phyloP scores from a whole-genome alignment of 352 stramenopile species.

The Pythium insidiosum region DNA sequence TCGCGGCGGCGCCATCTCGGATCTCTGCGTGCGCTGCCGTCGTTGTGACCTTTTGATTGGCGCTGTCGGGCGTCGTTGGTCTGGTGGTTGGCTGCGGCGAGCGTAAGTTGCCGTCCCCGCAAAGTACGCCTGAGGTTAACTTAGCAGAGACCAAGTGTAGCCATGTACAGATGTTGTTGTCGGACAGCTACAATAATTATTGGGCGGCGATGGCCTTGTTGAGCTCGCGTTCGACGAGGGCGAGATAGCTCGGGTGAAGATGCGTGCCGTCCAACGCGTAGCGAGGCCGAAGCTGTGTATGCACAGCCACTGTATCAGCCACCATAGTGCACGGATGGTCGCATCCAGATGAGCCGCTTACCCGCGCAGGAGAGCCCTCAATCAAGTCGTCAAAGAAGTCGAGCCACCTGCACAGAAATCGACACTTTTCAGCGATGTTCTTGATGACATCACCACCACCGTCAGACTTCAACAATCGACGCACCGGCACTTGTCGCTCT shows the following conservation, averaged over 20 bases:
- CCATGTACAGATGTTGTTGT: too few species aligned
- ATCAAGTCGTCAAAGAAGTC: constrained; percentile 86
- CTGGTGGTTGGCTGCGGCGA: constrained; percentile 8
- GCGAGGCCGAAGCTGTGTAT: constrained; percentile 30
- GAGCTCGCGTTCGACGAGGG: constrained; percentile 26
- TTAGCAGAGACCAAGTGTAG: too few species aligned
- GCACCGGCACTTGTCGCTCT: constrained; percentile 36
- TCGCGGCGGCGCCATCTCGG: not conserved
- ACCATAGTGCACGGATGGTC: too few species aligned
- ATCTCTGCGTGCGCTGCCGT: not conserved
- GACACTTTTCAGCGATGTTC: not conserved
- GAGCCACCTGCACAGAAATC: constrained; percentile 50
- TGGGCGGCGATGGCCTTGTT: not conserved
- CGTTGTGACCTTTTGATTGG: constrained; percentile 18
- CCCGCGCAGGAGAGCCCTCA: constrained; percentile 29
- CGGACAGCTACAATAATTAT: not conserved
- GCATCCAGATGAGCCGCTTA: too few species aligned
- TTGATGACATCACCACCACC: not conserved
- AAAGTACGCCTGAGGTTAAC: constrained; percentile 5
- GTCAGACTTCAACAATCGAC: constrained; percentile 10
- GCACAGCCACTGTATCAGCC: too few species aligned
- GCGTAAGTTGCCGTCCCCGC: not conserved
- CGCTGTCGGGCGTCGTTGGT: constrained; percentile 5
- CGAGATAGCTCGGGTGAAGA: constrained; percentile 68
- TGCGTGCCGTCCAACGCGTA: constrained; percentile 83